Evolutionary conservation across 2,329 filamentous ascomycete species (phyloP).

Genomic region (Plectosphaerella cucumerina): DNA sequence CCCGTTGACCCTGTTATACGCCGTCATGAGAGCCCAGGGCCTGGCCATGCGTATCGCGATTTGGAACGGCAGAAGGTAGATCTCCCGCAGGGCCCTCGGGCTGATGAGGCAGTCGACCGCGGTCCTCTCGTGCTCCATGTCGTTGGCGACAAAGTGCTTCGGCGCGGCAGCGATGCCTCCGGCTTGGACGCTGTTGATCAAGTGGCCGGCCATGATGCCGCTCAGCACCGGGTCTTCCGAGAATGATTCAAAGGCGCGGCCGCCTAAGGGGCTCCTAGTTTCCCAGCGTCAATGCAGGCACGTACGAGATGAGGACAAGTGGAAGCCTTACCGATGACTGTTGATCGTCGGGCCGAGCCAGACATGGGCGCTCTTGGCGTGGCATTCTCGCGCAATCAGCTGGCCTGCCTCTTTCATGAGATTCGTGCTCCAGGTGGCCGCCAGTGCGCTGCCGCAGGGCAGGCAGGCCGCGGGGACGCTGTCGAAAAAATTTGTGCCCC

Average conservation of each 20-base stretch:
- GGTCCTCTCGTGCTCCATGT: constrained; percentile 17
- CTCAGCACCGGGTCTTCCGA: constrained; percentile 39
- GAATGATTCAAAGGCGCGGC: constrained; percentile 38
- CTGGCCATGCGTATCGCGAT: constrained; percentile 35
- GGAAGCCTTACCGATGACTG: constrained; percentile 36
- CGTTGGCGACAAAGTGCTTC: constrained; percentile 36
- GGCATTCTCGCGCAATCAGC: constrained; percentile 24
- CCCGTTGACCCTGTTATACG: constrained; percentile 43
- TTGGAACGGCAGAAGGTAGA: constrained; percentile 22
- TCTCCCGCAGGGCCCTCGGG: constrained; percentile 25
- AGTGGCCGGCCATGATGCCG: constrained; percentile 32
- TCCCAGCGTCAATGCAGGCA: background rate
- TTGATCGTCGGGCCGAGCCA: constrained; percentile 59
- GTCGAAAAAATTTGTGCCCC: constrained; percentile 66
- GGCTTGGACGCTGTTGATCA: constrained; percentile 33
- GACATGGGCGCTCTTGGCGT: constrained; percentile 63
- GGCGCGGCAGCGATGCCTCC: constrained; percentile 29
- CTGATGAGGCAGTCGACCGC: constrained; percentile 33
- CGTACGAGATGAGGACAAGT: background rate
- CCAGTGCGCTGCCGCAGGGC: constrained; percentile 54
- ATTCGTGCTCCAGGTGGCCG: constrained; percentile 52
- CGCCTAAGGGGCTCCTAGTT: constrained; percentile 33
- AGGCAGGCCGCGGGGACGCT: constrained; percentile 57
- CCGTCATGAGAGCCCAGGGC: constrained; percentile 41
- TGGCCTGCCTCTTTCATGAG: constrained; percentile 47